Evolutionary conservation across 257 asterid species (phyloP), one percentile per base, ranked within the genome.

Genomic region (Solanum rostratum): DNA sequence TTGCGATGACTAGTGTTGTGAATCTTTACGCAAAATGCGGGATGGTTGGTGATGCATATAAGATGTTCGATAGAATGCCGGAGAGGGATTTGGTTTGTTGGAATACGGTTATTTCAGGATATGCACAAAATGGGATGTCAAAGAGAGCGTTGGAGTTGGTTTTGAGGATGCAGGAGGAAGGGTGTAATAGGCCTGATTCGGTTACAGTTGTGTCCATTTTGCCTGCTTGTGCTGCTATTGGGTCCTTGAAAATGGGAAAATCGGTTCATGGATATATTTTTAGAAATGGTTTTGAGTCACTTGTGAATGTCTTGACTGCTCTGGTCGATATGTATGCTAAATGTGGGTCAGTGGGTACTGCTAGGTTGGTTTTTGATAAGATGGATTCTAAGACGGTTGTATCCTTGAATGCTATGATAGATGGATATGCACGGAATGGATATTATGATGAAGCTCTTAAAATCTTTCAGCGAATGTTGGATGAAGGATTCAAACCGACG

Each of bases 351-450:
- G 76, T 92, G 43, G 84, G 84, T 45, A 83, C 70, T 62, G 94
- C 95, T 6, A 85, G 95, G 7, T 53, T 66, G 88, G 85, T 93
- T 62, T 96, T 96, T 60, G 97, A 95, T 79, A 78, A 85, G 70
- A 96, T 96, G 94, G 86, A 83, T 79, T 84, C 85, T 9, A 92
- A 84, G 90, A 90, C 94, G 2, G 97, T 93, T 22, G 98, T 96
- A 27, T 95, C 98, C 2, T 91, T 97, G 98, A 96, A 96, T 80
- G 89, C 98, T 1, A 91, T 96, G 95, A 93, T 96, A 39, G 98
- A 95, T 85, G 99, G 98, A 29, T 91, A 92, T 88, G 93, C 98
- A 10, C 98, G 93, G 85, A 87, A 73, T 87, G 98, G 97, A 84
- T 86, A 93, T 80, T 89, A 97, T 1, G 91, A 90, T 84, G 97